Conservation (phyloP, 768 basidiomycete genomes). For the Boletus barrowsii region DNA sequence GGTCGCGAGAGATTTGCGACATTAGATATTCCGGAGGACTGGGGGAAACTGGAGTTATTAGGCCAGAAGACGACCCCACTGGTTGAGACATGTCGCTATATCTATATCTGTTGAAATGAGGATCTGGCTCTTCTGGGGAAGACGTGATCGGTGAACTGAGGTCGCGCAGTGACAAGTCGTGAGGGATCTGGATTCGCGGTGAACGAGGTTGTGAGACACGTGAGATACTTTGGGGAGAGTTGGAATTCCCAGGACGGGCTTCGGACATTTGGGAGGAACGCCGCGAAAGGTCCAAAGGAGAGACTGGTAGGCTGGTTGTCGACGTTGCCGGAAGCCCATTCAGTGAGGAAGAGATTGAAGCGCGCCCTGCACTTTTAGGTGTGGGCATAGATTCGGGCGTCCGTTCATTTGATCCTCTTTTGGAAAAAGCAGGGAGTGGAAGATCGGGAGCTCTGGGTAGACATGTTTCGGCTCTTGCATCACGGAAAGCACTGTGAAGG, state of each 20-base stretch:
- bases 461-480: conserved; percentile 30
- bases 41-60: conserved; percentile 5
- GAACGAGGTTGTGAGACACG: not conserved
- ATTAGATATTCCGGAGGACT: not conserved
- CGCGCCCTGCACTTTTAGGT: not conserved
- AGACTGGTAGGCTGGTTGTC: not conserved
- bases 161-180: not conserved
- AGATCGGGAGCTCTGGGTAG: conserved; percentile 26
- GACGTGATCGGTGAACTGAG: conserved; percentile 13
- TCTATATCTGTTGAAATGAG: conserved; percentile 7
- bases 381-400: not conserved
- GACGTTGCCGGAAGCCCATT: not conserved
- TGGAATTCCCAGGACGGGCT: not conserved
- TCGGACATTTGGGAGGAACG: conserved; percentile 6
- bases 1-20: not conserved
- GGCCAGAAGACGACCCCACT: not conserved
- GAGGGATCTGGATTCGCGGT: conserved; percentile 18
- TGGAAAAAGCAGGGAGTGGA: conserved; percentile 18
- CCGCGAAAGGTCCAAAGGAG: conserved; percentile 1
- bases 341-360: not conserved
- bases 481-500: conserved; percentile 31
- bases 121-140: conserved; percentile 18
- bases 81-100: conserved; percentile 1
- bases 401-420: not conserved
- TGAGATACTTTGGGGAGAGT: not conserved